Percentiles rank a stretch among this genome's conserved stretches.
These are phyloP conservation scores for Boletus rubropictus DNA, from an alignment of 768 basidiomycete species.

Conservation along the genomic window DNA sequence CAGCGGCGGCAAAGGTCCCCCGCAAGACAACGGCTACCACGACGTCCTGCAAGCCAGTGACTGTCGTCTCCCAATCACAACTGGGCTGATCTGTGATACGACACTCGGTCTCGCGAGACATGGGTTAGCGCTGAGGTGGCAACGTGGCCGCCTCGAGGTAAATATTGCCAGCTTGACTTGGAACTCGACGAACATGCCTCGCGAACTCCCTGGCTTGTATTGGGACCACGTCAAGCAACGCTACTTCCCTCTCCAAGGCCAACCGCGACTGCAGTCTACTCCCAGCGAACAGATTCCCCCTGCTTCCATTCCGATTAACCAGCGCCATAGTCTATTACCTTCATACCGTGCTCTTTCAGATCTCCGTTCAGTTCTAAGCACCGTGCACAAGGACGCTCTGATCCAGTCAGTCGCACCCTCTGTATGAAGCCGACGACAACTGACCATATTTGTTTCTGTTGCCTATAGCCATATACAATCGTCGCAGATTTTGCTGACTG, in stretches of 20 bases:
- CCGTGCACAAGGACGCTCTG: conserved; percentile 20
- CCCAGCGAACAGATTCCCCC: no score
- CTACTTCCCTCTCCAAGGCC: conserved; percentile 39
- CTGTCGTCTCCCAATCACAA: neutral
- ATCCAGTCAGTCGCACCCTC: conserved; percentile 20
- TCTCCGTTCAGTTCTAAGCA: conserved; percentile 14
- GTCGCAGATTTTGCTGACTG: conserved; percentile 37
- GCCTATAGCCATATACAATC: conserved; percentile 36
- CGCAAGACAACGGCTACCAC: neutral
- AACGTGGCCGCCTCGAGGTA: neutral
- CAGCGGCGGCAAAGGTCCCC: no score
- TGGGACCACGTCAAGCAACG: conserved; percentile 48
- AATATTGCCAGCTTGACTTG: neutral
- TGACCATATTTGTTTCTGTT: neutral
- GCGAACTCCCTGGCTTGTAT: conserved; percentile 50
- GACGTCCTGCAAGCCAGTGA: neutral
- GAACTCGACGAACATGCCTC: conserved; percentile 37
- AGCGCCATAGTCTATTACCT: neutral
- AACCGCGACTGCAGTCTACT: no score
- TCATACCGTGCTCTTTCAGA: conserved; percentile 4
- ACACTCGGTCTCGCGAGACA: neutral
- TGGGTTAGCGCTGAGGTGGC: neutral
- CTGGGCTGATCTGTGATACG: neutral
- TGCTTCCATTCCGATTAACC: neutral
- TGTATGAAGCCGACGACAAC: neutral